phyloP scores from a whole-genome alignment of 148 eudicot genomes.

The Heliamphora exappendiculata region DNA sequence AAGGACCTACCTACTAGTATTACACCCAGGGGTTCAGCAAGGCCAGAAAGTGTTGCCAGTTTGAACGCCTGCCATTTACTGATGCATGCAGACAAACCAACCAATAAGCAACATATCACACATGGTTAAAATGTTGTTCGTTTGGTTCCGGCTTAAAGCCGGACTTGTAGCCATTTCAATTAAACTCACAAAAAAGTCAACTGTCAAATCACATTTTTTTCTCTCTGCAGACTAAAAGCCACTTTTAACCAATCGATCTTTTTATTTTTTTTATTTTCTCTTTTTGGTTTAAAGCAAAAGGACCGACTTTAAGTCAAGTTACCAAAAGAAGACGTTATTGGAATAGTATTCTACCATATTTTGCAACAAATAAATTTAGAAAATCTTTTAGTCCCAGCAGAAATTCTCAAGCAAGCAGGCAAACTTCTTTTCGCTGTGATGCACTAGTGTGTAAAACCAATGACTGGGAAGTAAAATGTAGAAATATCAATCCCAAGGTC shows the following conservation, averaged over 20 bases:
- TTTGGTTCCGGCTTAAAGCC: background rate
- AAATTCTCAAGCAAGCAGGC: conserved; percentile 4
- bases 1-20: conserved; percentile 67
- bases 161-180: no score
- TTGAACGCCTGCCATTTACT: conserved; percentile 99
- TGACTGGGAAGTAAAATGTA: background rate
- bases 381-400: background rate
- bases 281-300: no score
- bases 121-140: background rate
- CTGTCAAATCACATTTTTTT: no score
- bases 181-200: no score
- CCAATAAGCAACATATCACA: conserved; percentile 6
- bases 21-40: conserved; percentile 97
- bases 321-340: no score
- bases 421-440: background rate
- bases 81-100: conserved; percentile 21
- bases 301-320: no score
- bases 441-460: background rate
- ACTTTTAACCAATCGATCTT: no score
- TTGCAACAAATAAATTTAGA: background rate
- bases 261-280: no score
- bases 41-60: conserved; percentile 89
- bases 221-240: no score
- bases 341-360: no score
- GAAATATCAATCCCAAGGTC: background rate